Percentiles rank a stretch among this genome's conserved stretches.
phyloP scores from a whole-genome alignment of 345 rosid genomes.

The Linum usitatissimum region DNA sequence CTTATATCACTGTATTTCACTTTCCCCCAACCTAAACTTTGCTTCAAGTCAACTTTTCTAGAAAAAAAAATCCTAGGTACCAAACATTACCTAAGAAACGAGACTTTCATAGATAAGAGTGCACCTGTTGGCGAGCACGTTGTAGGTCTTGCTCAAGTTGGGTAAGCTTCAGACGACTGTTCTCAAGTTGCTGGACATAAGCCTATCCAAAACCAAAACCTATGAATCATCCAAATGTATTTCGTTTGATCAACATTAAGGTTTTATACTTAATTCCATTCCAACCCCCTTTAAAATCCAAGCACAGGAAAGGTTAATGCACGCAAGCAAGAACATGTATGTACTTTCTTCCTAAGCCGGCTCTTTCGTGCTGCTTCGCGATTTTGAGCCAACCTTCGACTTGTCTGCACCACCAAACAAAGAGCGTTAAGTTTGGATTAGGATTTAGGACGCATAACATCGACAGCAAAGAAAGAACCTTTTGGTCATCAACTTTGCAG shows the following conservation, averaged over 20 bases:
- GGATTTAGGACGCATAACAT: too few species aligned
- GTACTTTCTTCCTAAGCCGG: not conserved
- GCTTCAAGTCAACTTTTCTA: too few species aligned
- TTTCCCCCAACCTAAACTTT: too few species aligned
- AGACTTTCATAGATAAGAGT: too few species aligned
- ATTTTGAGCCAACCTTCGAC: not conserved
- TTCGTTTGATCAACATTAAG: not conserved
- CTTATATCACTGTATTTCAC: too few species aligned
- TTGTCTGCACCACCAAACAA: not conserved
- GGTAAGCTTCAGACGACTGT: not conserved
- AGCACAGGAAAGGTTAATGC: too few species aligned
- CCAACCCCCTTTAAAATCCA: too few species aligned
- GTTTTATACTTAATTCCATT: too few species aligned
- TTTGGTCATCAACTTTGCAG: not conserved
- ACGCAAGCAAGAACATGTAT: too few species aligned
- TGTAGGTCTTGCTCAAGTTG: not conserved
- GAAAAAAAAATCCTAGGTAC: too few species aligned
- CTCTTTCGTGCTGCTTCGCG: not conserved
- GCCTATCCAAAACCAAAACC: not conserved
- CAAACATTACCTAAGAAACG: too few species aligned
- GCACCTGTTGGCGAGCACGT: not conserved
- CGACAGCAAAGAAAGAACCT: not conserved
- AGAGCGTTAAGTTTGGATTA: not conserved
- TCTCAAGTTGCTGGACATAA: not conserved
- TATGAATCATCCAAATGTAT: not conserved